Percentiles rank a stretch among this genome's conserved stretches.
Evolutionary conservation across 2,329 filamentous ascomycete species (phyloP).

Genomic region (Raffaelea albimanens): DNA sequence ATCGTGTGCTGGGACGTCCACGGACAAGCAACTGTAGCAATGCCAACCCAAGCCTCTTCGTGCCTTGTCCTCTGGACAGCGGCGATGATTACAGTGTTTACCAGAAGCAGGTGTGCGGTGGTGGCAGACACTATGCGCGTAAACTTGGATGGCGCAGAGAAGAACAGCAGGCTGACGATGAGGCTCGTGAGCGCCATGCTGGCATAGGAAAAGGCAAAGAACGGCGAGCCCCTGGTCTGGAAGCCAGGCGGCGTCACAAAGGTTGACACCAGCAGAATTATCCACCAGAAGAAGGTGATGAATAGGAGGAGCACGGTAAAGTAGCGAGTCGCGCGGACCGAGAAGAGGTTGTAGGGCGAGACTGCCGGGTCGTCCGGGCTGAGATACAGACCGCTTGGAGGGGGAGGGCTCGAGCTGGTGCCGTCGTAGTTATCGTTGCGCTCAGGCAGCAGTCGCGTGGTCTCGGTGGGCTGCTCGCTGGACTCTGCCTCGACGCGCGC

Average conservation of each 20-base stretch:
- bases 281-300: slow-evolving; percentile 85
- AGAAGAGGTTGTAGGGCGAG: slow-evolving; percentile 92
- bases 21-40: slow-evolving; percentile 64
- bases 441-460: slow-evolving; percentile 60
- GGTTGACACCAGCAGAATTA: slow-evolving; percentile 73
- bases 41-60: slow-evolving; percentile 89
- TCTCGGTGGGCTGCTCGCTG: slow-evolving; percentile 21
- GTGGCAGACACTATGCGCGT: slow-evolving; percentile 65
- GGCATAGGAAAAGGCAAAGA: slow-evolving; percentile 79
- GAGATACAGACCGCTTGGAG: slow-evolving; percentile 40
- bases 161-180: slow-evolving; percentile 73
- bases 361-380: slow-evolving; percentile 77
- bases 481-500: background rate
- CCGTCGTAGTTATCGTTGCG: slow-evolving; percentile 41
- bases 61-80: slow-evolving; percentile 63
- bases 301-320: slow-evolving; percentile 67
- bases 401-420: background rate
- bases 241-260: slow-evolving; percentile 87
- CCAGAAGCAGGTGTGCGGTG: slow-evolving; percentile 55
- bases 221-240: slow-evolving; percentile 81
- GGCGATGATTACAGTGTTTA: slow-evolving; percentile 72
- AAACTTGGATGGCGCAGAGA: slow-evolving; percentile 70
- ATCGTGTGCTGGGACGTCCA: slow-evolving; percentile 1
- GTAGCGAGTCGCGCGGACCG: slow-evolving; percentile 69
- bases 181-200: slow-evolving; percentile 70